Percentiles rank a stretch among this genome's conserved stretches.
These are phyloP conservation scores for Persicaria tinctoria DNA, from an alignment of 148 eudicot species.

Conservation along the genomic window DNA sequence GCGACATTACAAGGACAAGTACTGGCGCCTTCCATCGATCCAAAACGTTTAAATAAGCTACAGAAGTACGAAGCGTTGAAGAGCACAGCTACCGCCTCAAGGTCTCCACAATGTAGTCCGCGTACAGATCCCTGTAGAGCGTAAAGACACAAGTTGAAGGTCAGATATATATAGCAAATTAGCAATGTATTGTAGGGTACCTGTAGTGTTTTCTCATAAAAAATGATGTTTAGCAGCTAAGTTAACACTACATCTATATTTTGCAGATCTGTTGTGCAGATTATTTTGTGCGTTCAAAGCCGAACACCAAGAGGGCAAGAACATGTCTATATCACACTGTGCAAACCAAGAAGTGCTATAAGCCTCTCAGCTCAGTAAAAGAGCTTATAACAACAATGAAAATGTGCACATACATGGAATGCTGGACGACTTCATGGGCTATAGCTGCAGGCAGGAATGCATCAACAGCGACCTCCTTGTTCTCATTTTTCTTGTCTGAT, in stretches of 20 bases:
- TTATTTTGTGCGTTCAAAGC: not conserved
- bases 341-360: not conserved
- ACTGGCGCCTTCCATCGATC: not conserved
- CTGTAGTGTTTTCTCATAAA: not conserved
- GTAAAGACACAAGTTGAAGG: not conserved
- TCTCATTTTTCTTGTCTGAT: slow-evolving; percentile 59
- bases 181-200: not conserved
- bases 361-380: not conserved
- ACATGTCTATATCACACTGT: not conserved
- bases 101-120: slow-evolving; percentile 43
- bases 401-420: slow-evolving; percentile 39
- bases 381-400: not conserved
- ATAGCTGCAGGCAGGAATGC: slow-evolving; percentile 49
- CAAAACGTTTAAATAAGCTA: not conserved
- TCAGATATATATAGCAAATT: not conserved
- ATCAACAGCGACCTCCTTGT: slow-evolving; percentile 54
- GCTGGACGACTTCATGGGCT: slow-evolving; percentile 38
- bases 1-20: not conserved
- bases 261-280: not conserved
- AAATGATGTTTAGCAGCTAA: not conserved
- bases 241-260: not conserved
- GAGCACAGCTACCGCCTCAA: slow-evolving; percentile 29
- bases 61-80: not conserved
- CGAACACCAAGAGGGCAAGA: not conserved
- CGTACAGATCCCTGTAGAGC: slow-evolving; percentile 42